These are phyloP conservation scores for Phytophthora megakarya DNA, from an alignment of 352 stramenopile species.

Conservation along the genomic window DNA sequence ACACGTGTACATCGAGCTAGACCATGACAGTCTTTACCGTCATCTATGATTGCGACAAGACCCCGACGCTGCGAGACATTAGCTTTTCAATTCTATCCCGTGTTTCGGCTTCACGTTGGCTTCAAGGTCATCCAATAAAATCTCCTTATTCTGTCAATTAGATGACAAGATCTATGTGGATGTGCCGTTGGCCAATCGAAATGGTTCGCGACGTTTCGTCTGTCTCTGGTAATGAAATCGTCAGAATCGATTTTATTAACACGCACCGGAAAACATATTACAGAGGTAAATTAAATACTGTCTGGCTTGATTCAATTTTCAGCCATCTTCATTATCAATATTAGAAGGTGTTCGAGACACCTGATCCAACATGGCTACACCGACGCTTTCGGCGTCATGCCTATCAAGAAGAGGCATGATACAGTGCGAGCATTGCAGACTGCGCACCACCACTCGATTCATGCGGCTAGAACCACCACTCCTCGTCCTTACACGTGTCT, in stretches of 20 bases:
- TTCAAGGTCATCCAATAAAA: background rate
- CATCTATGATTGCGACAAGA: background rate
- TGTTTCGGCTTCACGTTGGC: background rate
- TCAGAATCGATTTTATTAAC: slow-evolving; percentile 3
- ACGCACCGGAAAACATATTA: slow-evolving; percentile 13
- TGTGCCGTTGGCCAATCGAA: slow-evolving; percentile 7
- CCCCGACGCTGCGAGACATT: background rate
- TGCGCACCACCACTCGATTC: slow-evolving; percentile 12
- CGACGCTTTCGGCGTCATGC: slow-evolving; percentile 22
- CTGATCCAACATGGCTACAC: slow-evolving; percentile 1
- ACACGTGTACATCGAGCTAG: too few relatives aligned
- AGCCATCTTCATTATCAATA: background rate
- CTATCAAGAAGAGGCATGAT: slow-evolving; percentile 10
- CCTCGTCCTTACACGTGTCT: background rate
- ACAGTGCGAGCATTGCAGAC: background rate
- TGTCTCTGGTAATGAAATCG: slow-evolving; percentile 14
- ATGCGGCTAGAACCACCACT: background rate
- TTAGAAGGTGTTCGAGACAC: background rate
- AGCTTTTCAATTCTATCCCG: background rate
- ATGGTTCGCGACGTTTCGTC: slow-evolving; percentile 17
- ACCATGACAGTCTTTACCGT: background rate
- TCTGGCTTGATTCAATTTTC: background rate
- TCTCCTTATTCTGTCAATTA: background rate
- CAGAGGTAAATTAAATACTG: background rate
- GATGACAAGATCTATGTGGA: background rate